Evolutionary conservation across 2,329 filamentous ascomycete genomes (phyloP).

Genomic region (Emydomyces testavorans): DNA sequence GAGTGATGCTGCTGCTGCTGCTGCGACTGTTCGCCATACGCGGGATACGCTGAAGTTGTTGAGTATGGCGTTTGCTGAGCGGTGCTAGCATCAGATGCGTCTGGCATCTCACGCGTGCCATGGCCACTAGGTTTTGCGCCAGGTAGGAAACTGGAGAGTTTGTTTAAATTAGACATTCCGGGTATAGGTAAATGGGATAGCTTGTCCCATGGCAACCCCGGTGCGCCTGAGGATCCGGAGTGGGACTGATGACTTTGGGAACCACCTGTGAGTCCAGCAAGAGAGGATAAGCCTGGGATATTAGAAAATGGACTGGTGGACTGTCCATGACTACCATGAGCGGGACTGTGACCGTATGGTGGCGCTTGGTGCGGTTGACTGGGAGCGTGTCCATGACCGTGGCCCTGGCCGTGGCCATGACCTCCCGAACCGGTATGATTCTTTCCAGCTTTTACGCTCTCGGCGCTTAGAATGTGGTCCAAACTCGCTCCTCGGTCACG

Average conservation of each 20-base stretch:
- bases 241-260: constrained; percentile 16
- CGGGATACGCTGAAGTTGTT: background rate
- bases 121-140: background rate
- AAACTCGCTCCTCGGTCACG: constrained; percentile 55
- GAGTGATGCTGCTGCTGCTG: constrained; percentile 7
- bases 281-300: constrained; percentile 15
- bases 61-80: background rate
- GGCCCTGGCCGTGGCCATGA: background rate
- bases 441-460: constrained; percentile 69
- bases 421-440: constrained; percentile 51
- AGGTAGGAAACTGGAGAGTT: constrained; percentile 24
- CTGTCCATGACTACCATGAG: constrained; percentile 19
- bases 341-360: background rate
- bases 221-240: constrained; percentile 21
- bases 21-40: constrained; percentile 12
- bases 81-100: background rate
- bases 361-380: background rate
- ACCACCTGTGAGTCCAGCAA: constrained; percentile 12
- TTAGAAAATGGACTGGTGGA: constrained; percentile 23
- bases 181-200: constrained; percentile 28
- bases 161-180: constrained; percentile 30
- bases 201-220: constrained; percentile 24
- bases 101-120: constrained; percentile 1
- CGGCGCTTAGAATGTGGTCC: constrained; percentile 64
- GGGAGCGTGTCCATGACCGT: constrained; percentile 1